phyloP scores from a whole-genome alignment of 768 basidiomycete species.

The Phylloporus sp. region DNA sequence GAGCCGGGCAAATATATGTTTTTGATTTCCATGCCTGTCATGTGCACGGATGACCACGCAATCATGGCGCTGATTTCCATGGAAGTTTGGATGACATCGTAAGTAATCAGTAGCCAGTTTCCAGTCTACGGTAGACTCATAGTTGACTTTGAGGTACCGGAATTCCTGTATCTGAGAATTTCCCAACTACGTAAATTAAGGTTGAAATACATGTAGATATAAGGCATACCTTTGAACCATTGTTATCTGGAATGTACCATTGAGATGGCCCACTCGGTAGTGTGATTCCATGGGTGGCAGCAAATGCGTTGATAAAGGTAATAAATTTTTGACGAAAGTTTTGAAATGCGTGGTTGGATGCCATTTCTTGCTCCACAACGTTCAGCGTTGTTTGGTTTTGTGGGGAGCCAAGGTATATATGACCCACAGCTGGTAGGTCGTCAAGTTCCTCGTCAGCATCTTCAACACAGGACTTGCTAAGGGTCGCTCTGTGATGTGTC shows the following conservation, averaged over 20 bases:
- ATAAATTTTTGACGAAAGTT: not conserved
- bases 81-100: conserved; percentile 22
- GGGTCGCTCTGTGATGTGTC: not conserved
- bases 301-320: not conserved
- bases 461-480: not conserved
- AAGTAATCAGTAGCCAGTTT: conserved; percentile 23
- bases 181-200: not conserved
- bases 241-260: not conserved
- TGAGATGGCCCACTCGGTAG: not conserved
- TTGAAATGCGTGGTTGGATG: not conserved
- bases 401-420: not conserved
- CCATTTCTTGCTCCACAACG: not conserved
- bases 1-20: not conserved
- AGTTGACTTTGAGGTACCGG: conserved; percentile 26
- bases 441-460: not conserved
- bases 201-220: not conserved
- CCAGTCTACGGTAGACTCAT: conserved; percentile 30
- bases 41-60: conserved; percentile 7
- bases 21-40: not conserved
- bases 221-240: not conserved
- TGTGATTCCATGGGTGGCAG: not conserved
- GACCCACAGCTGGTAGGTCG: not conserved
- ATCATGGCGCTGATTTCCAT: conserved; percentile 24
- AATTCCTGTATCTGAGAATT: conserved; percentile 28
- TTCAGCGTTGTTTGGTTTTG: not conserved